Evolutionary conservation across 192 early-diverging fungal species (phyloP).

Genomic region (Glomus cerebriforme): DNA sequence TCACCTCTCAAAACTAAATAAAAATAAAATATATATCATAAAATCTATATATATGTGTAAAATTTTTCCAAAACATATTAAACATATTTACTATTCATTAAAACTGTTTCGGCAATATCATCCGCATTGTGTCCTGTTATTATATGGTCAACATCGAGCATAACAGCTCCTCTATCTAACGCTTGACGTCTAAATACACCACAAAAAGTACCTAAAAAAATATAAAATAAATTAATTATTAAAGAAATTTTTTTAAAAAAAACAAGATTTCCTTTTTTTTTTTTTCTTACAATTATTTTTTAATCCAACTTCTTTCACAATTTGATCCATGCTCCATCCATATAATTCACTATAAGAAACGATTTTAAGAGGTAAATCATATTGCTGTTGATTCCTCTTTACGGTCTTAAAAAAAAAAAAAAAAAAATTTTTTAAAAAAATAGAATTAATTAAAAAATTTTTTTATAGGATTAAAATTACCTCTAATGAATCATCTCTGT

Average conservation of each 20-base stretch:
- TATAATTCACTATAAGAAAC: slow-evolving; percentile 95
- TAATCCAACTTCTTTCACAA: slow-evolving; percentile 90
- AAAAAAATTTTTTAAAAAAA: neutral
- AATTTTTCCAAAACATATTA: neutral
- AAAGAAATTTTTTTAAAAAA: no score
- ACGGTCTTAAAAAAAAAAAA: slow-evolving; percentile 62
- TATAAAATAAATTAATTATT: no score
- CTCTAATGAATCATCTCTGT: slow-evolving; percentile 96
- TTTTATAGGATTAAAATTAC: neutral
- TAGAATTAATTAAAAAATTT: neutral
- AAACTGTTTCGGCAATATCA: slow-evolving; percentile 97
- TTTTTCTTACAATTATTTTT: slow-evolving; percentile 89
- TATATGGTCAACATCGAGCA: slow-evolving; percentile 92
- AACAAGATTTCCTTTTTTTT: no score
- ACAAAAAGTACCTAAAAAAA: slow-evolving; percentile 78
- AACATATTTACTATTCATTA: slow-evolving; percentile 88
- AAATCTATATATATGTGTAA: neutral
- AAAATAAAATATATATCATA: neutral
- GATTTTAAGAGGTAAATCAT: slow-evolving; percentile 89
- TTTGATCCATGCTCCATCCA: slow-evolving; percentile 98
- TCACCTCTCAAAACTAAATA: slow-evolving; percentile 88
- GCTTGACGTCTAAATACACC: slow-evolving; percentile 98
- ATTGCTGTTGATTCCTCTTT: slow-evolving; percentile 93
- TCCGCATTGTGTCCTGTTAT: slow-evolving; percentile 99
- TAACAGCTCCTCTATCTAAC: slow-evolving; percentile 88